Evolutionary conservation across 1,284 basidiomycete species (phyloP), one percentile per base, ranked within the genome.

Genomic region (Fomitopsis palustris): DNA sequence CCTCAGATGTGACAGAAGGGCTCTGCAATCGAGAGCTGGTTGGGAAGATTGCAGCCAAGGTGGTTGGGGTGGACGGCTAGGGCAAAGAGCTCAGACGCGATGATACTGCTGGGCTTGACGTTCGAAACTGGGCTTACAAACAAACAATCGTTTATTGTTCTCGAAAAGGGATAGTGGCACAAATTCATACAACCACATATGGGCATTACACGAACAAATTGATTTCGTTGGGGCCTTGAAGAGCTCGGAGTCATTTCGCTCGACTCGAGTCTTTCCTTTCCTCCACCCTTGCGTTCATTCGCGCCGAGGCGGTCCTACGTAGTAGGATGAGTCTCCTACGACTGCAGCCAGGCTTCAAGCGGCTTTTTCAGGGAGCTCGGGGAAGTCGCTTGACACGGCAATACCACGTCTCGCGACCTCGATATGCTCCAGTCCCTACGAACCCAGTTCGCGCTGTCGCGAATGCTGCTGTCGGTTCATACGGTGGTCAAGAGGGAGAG

Each of bases 401-500:
- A 38, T 68, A 79, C 62, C 77, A 75, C 58, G 65, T 72, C 21
- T 73, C 76, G 14, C 66, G 61, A 33, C 59, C 61, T 38, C 71
- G 70, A 35, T 66, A 64, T 56, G 67, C 70, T 1, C 66, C 73
- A n/a, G 60, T 62, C 1, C 77, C 78, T 47, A 77, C 79, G 27
- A 70, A 65, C 41, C 75, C 81, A 59, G 70, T 83, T 41, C 64
- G 61, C 29, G 72, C 72, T 8, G 63, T 73, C 55, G 70, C 72
- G 25, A 63, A 59, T 39, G 67, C 72, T 23, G 72, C 70, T 17
- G 70, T 73, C 38, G 72, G 72, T 10, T 68, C 67, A 0, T 73
- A 68, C 49, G 58, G 60, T 39, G 47, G 62, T 37, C 33, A 87
- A 63, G 87, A 88, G 51, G 88, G 84, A 53, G 89, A 68, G 71